phyloP scores from a whole-genome alignment of 1,284 basidiomycete species.

The Gymnopus androsaceus region DNA sequence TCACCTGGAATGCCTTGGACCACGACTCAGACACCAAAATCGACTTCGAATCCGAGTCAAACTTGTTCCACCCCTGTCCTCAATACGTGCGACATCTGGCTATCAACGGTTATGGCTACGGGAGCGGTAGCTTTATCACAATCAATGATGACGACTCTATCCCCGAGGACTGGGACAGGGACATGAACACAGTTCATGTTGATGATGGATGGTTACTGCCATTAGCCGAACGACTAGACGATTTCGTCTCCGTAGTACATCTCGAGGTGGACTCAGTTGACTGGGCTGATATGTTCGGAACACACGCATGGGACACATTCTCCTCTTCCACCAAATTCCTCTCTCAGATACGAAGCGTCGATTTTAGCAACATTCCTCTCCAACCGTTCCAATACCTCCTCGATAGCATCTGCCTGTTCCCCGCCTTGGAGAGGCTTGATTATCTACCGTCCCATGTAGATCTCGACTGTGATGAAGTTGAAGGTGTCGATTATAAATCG shows the following conservation, averaged over 20 bases:
- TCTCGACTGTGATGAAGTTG: not conserved
- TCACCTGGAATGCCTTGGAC: not conserved
- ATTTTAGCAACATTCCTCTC: not conserved
- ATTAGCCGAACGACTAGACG: not conserved
- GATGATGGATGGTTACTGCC: conserved; percentile 12
- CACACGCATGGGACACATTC: conserved; percentile 4
- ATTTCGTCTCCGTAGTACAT: conserved; percentile 1
- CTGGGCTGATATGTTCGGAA: conserved; percentile 5
- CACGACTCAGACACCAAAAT: too few species aligned
- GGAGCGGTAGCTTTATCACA: not conserved
- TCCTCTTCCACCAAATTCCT: not conserved
- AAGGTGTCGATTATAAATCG: not conserved
- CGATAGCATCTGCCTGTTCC: conserved; percentile 4
- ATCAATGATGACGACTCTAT: not conserved
- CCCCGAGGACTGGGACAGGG: not conserved
- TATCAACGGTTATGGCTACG: too few species aligned
- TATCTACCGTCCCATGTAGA: conserved; percentile 11
- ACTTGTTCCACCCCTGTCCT: conserved; percentile 2
- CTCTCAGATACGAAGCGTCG: not conserved
- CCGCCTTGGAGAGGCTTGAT: conserved; percentile 4
- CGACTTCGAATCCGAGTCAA: not conserved
- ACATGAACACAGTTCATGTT: too few species aligned
- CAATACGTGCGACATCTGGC: not conserved
- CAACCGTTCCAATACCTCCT: conserved; percentile 1
- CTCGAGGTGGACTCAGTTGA: conserved; percentile 7